Percentiles rank a stretch among this genome's conserved stretches.
Conservation (phyloP, 2,329 filamentous ascomycete genomes). For the Fusarium burgessii region DNA sequence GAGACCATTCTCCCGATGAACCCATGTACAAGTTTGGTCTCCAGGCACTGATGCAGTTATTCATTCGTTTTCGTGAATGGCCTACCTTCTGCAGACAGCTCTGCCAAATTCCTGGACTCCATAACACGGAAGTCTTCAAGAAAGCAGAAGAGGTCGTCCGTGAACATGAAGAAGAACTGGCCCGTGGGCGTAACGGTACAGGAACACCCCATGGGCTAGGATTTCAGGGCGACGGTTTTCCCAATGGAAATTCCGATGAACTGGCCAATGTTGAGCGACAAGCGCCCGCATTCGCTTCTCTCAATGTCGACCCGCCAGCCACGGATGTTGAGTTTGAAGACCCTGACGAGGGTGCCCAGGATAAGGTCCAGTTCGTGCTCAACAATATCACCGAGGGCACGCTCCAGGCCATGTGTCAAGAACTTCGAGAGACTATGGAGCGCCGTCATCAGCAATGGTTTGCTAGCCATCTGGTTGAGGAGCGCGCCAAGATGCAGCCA, state of each 20-base stretch:
- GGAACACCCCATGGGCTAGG: conserved; percentile 52
- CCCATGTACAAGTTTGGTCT: conserved; percentile 99
- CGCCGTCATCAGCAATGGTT: conserved; percentile 95
- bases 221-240: conserved; percentile 62
- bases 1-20: conserved; percentile 83
- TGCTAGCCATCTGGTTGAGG: conserved; percentile 91
- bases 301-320: conserved; percentile 79
- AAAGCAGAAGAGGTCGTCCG: conserved; percentile 85
- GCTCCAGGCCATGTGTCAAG: conserved; percentile 83
- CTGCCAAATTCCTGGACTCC: conserved; percentile 82
- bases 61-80: conserved; percentile 88
- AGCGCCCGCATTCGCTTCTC: conserved; percentile 79
- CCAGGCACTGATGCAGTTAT: conserved; percentile 91
- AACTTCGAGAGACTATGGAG: conserved; percentile 82
- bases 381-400: conserved; percentile 97
- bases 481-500: conserved; percentile 95
- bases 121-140: conserved; percentile 85
- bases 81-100: conserved; percentile 92
- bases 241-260: conserved; percentile 80
- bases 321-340: conserved; percentile 78
- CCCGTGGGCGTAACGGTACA: conserved; percentile 67
- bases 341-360: conserved; percentile 85
- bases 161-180: conserved; percentile 71
- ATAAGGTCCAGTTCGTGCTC: conserved; percentile 93
- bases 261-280: conserved; percentile 68